These are phyloP conservation scores for Podospora appendiculata DNA, from an alignment of 495 filamentous ascomycete species.

Conservation along the genomic window DNA sequence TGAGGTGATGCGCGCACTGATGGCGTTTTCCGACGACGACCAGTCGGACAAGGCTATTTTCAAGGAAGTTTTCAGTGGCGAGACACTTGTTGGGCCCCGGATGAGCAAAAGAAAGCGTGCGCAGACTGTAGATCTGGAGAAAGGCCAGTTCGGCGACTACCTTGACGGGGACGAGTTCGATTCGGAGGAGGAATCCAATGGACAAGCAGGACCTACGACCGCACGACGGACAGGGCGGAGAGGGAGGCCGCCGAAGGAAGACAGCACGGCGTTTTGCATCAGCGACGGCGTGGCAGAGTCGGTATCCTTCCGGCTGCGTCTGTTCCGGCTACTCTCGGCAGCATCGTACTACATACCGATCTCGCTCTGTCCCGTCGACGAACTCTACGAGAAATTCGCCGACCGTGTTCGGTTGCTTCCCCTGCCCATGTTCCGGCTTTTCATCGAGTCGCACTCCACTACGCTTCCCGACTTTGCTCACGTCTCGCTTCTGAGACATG, in stretches of 20 bases:
- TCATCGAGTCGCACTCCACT: conserved; percentile 47
- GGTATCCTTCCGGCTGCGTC: conserved; percentile 53
- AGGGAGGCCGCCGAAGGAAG: neutral
- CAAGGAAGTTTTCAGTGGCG: conserved; percentile 42
- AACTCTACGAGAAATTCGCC: conserved; percentile 61
- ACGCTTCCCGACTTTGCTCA: conserved; percentile 42
- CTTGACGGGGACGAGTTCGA: conserved; percentile 28
- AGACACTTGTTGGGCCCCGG: conserved; percentile 28
- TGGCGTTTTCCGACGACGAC: conserved; percentile 32
- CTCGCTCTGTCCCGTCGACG: conserved; percentile 42
- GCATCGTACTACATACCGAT: conserved; percentile 18
- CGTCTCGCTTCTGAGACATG: conserved; percentile 54
- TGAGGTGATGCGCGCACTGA: conserved; percentile 33
- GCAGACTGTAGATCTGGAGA: conserved; percentile 35
- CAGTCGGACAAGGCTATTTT: conserved; percentile 28
- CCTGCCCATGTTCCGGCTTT: conserved; percentile 61
- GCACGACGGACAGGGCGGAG: neutral
- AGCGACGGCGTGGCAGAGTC: conserved; percentile 46
- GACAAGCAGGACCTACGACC: neutral
- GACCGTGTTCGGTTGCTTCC: conserved; percentile 59
- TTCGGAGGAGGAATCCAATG: conserved; percentile 16
- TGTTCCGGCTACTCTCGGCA: conserved; percentile 40
- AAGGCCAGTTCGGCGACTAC: conserved; percentile 36
- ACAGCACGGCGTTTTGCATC: neutral
- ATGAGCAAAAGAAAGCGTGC: conserved; percentile 42